Evolutionary conservation across 2,329 filamentous ascomycete genomes (phyloP), one percentile per base, ranked within the genome.

Genomic region (Hypoxylon sp.): DNA sequence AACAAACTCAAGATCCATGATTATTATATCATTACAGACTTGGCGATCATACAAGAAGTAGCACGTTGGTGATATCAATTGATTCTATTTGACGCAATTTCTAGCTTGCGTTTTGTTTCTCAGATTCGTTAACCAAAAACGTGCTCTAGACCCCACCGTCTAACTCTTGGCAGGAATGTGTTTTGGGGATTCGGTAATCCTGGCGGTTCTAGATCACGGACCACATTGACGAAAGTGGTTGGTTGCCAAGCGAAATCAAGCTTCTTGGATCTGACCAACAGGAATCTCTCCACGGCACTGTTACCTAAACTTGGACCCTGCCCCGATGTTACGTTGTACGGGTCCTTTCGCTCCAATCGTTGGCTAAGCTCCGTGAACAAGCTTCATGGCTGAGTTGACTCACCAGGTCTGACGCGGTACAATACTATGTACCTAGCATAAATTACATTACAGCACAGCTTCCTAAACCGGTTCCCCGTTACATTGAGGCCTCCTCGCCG

Each of bases 201-300:
- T 63, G 65, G 62, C 54, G 35, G 55, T 60, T 63, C 68, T 70
- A 68, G 68, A 68, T 63, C 60, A 35, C 13, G 29, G 19, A 42
- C 50, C 19, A 50, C 17, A 22, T 55, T 39, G 17, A 51, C 35
- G 57, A 44, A n/a, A n/a, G 33, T 58, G 61, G 50, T 68, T 68
- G 64, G 65, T 56, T 51, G 68, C 68, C 68, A 68, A 70, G 65
- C 65, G 65, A 70, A 57, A 70, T 70, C 62, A 68, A 70, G 68
- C 68, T 70, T 70, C 53, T 47, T 31, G 10, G 37, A 68, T 60
- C 65, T 60, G 47, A 55, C 68, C 65, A 66, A 68, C 54, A 9
- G 61, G 62, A 68, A 54, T 37, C 14, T 11, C 68, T 63, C 65
- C 65, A 60, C 33, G 19, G 22, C 48, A 24, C 46, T 37, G 44